phyloP scores from a whole-genome alignment of 352 stramenopile species.

The Aphanomyces stellatus region DNA sequence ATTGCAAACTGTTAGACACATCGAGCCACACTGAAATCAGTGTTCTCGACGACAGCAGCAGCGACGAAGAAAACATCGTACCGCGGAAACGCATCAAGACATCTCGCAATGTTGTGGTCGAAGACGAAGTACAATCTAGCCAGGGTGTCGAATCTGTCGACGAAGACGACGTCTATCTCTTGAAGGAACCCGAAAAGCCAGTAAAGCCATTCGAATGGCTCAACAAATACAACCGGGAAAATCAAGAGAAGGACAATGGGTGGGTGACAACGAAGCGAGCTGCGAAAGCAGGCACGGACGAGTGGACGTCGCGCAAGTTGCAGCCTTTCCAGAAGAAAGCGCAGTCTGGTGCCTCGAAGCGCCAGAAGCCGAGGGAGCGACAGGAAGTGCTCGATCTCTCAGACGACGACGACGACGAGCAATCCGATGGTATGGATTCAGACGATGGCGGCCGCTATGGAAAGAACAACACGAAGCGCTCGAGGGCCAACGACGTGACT shows the following conservation, averaged over 20 bases:
- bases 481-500: conserved; percentile 22
- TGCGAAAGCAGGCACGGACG: background rate
- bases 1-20: conserved; percentile 34
- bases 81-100: conserved; percentile 9
- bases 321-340: background rate
- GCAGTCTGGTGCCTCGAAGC: background rate
- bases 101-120: conserved; percentile 22
- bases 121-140: conserved; percentile 21
- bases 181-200: background rate
- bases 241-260: background rate
- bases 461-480: conserved; percentile 20
- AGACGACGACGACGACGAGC: conserved; percentile 23
- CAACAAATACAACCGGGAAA: background rate
- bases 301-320: conserved; percentile 13
- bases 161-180: conserved; percentile 52
- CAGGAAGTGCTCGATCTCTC: background rate
- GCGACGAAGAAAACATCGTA: conserved; percentile 8
- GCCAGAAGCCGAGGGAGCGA: background rate
- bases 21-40: background rate
- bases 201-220: background rate
- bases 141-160: conserved; percentile 31
- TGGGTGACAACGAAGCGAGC: conserved; percentile 6
- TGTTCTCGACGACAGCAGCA: background rate
- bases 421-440: conserved; percentile 35
- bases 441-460: conserved; percentile 33